Base-by-base conservation (phyloP, 176 grass and related monocot species). In the Musa troglodytarum region DNA sequence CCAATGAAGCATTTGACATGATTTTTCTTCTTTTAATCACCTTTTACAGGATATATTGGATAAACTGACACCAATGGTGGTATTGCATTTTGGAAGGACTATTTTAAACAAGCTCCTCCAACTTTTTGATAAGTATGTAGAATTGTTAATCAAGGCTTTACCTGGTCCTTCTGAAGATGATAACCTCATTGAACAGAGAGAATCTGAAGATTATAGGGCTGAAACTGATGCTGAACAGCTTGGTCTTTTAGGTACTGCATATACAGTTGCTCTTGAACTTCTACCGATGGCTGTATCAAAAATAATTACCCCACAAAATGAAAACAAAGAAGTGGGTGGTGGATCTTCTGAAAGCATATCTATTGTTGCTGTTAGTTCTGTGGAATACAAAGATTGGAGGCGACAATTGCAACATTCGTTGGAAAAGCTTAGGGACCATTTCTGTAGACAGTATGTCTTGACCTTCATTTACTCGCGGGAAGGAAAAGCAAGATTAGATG, bases 341-440 rank as follows among this genome's bases (percentile, higher is more conserved):
- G 84, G 86, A 76, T 69, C 84, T 28, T 86, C 81, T 79, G 84
- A 92, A 74, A 82, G 81, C 62, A 80, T 75, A 71, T 82, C 81
- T 69, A 66, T 81, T 68, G 84, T 85, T 16, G 76, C 86, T 50
- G 56, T 89, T 80, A 85, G 21, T 54, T 74, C 78, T 13, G 69
- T 89, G 57, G 94, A 93, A 68, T 91, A 98, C 82, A 98, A 98
- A 77, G 94, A 93, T 72, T 98, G 94, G 94, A 98, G 82, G 82
- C 82, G 86, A 50, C 78, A 82, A 61, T 85, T 93, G 58, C 88
- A 90, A 77, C 94, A 91, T 75, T 91, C 90, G 63, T 86, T 93
- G 81, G 94, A 98, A 22, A 91, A 85, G 84, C 79, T 98, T 66
- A 91, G 94, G 74, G 94, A 98, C 79, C 88, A 98, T 82, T 98